A percentile compares a stretch with the other conserved stretches of the same genome.
These are phyloP conservation scores for Kluyveromyces marxianus DNA, from an alignment of 1,139 yeast species.

Conservation along the genomic window DNA sequence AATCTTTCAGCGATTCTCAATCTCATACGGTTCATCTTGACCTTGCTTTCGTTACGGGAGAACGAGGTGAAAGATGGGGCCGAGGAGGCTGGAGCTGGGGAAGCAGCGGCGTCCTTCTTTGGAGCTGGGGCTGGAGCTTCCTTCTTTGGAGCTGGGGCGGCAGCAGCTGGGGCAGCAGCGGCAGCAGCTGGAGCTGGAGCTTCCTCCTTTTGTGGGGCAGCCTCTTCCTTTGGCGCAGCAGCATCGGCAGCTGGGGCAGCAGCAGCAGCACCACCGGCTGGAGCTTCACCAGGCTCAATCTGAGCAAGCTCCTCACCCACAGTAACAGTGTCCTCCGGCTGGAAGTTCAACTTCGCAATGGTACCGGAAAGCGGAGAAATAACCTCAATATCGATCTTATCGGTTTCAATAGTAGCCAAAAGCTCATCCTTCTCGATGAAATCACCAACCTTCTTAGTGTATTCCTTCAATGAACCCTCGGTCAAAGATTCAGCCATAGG, in stretches of 20 bases:
- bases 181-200: conserved; percentile 15
- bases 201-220: background rate
- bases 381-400: conserved; percentile 94
- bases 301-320: conserved; percentile 91
- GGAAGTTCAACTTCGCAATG: conserved; percentile 72
- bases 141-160: conserved; percentile 21
- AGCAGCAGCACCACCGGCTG: conserved; percentile 45
- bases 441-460: conserved; percentile 78
- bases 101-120: conserved; percentile 8
- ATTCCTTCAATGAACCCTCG: conserved; percentile 88
- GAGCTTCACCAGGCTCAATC: conserved; percentile 87
- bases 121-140: conserved; percentile 7
- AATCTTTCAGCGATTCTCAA: conserved; percentile 97
- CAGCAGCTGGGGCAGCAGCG: background rate
- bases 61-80: conserved; percentile 47
- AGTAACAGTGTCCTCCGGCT: conserved; percentile 86
- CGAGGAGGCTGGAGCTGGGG: conserved; percentile 24
- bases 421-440: conserved; percentile 82
- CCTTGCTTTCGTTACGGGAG: conserved; percentile 82
- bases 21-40: conserved; percentile 99
- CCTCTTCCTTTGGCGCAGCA: conserved; percentile 27
- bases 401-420: conserved; percentile 96
- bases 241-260: conserved; percentile 28
- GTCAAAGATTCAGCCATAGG: conserved; percentile 98
- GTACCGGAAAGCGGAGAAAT: conserved; percentile 93